These are phyloP conservation scores for Nepenthes mirabilis DNA, from an alignment of 148 eudicot genomes.

Conservation along the genomic window DNA sequence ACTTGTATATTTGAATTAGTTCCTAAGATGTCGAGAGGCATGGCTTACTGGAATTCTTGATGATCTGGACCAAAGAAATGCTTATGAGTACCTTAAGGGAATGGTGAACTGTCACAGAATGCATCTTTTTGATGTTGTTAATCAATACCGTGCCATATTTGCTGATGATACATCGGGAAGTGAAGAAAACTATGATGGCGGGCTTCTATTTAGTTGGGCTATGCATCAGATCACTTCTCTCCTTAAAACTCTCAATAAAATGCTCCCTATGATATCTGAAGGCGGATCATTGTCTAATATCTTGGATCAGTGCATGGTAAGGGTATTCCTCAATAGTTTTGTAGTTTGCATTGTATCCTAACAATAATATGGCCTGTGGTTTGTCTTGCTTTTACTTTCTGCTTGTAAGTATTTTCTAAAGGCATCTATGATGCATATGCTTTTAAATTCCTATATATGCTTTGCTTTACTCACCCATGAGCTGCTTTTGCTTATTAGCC, in stretches of 20 bases:
- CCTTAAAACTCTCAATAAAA: conserved; percentile 62
- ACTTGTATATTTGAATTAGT: conserved; percentile 32
- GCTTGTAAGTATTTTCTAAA: too few species aligned
- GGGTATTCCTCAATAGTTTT: conserved; percentile 4
- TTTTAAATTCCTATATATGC: too few species aligned
- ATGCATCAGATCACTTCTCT: conserved; percentile 89
- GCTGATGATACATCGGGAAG: conserved; percentile 97
- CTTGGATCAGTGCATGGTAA: conserved; percentile 94
- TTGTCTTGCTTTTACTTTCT: background rate
- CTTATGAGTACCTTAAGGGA: conserved; percentile 87
- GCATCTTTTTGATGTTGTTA: conserved; percentile 97
- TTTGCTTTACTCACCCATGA: too few species aligned
- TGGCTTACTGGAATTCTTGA: conserved; percentile 94
- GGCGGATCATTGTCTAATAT: conserved; percentile 94
- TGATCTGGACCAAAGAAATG: conserved; percentile 90
- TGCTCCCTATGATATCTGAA: conserved; percentile 94
- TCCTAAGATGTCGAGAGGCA: conserved; percentile 90
- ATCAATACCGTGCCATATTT: conserved; percentile 94
- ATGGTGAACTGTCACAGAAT: conserved; percentile 73
- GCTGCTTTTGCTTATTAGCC: too few species aligned
- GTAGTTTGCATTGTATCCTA: background rate
- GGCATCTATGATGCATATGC: too few species aligned
- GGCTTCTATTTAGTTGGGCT: conserved; percentile 97
- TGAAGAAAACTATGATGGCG: conserved; percentile 95
- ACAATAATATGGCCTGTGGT: background rate